Conservation (phyloP, 352 stramenopile species). For the Globisporangium nunn region DNA sequence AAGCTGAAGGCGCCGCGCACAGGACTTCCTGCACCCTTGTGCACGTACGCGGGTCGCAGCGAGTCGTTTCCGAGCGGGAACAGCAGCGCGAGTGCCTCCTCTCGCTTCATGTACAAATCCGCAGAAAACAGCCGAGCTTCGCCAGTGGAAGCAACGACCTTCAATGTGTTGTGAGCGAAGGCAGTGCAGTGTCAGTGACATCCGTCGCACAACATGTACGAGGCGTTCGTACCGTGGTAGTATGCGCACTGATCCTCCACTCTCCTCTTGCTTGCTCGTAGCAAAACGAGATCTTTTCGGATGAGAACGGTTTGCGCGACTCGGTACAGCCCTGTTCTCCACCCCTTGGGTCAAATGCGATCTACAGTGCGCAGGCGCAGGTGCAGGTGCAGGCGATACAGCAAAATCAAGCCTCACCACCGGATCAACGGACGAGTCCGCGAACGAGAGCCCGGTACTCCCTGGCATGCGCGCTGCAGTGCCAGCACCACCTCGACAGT, state of each 20-base stretch:
- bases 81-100: conserved; percentile 30
- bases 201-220: neutral
- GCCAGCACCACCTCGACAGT: neutral
- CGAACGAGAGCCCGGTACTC: neutral
- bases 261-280: neutral
- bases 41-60: conserved; percentile 33
- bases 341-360: neutral
- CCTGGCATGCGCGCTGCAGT: neutral
- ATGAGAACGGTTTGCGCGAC: neutral
- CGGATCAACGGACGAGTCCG: neutral
- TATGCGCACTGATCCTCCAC: neutral
- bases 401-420: neutral
- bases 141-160: neutral
- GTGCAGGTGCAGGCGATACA: neutral
- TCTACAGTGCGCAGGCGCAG: neutral
- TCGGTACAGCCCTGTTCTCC: neutral
- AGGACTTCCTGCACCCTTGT: conserved; percentile 29
- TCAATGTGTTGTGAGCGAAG: neutral
- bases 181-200: neutral
- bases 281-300: neutral
- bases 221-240: neutral
- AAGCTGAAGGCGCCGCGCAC: conserved; percentile 22
- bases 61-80: conserved; percentile 33
- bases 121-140: conserved; percentile 9
- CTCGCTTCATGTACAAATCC: conserved; percentile 17